Percentiles rank a stretch among this genome's conserved stretches.
These are phyloP conservation scores for Nannochloropsis gaditana DNA, from an alignment of 108 stramenopile genomes.

Conservation along the genomic window DNA sequence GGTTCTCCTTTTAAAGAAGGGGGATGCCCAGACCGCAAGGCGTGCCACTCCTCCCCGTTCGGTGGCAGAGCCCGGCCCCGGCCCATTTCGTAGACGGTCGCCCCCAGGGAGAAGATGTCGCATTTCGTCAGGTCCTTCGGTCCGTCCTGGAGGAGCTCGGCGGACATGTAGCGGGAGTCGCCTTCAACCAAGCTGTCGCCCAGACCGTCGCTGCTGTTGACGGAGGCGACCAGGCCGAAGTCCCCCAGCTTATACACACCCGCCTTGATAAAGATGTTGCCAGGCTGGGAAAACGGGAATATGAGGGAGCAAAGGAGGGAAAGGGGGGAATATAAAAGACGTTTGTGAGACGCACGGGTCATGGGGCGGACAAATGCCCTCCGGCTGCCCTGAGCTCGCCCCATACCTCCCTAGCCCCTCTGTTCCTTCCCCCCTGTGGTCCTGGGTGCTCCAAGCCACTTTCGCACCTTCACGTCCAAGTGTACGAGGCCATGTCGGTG, in stretches of 20 bases:
- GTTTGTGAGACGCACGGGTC: too few relatives aligned
- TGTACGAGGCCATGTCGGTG: constrained; percentile 77
- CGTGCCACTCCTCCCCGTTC: constrained; percentile 83
- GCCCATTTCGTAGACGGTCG: constrained; percentile 77
- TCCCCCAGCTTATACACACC: constrained; percentile 85
- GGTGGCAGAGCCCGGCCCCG: constrained; percentile 65
- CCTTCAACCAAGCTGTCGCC: constrained; percentile 74
- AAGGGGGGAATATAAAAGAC: not conserved
- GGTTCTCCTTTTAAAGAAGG: not conserved
- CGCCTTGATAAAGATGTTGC: constrained; percentile 85
- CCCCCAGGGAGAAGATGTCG: constrained; percentile 86
- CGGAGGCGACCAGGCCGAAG: constrained; percentile 73
- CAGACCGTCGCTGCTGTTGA: constrained; percentile 52
- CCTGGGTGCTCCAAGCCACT: too few relatives aligned
- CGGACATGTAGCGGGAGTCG: constrained; percentile 86
- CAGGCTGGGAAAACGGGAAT: constrained; percentile 51
- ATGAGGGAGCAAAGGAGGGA: not conserved
- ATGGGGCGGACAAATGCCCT: too few relatives aligned
- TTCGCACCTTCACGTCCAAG: constrained; percentile 73
- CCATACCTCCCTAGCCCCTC: not conserved
- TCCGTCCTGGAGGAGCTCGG: constrained; percentile 77
- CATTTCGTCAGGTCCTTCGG: constrained; percentile 78
- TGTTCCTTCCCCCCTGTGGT: not conserved
- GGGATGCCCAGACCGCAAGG: constrained; percentile 61
- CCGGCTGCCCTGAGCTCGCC: not conserved